Evolutionary conservation across 2,329 filamentous ascomycete species (phyloP), one percentile per base, ranked within the genome.

Genomic region (Fusarium acutatum): DNA sequence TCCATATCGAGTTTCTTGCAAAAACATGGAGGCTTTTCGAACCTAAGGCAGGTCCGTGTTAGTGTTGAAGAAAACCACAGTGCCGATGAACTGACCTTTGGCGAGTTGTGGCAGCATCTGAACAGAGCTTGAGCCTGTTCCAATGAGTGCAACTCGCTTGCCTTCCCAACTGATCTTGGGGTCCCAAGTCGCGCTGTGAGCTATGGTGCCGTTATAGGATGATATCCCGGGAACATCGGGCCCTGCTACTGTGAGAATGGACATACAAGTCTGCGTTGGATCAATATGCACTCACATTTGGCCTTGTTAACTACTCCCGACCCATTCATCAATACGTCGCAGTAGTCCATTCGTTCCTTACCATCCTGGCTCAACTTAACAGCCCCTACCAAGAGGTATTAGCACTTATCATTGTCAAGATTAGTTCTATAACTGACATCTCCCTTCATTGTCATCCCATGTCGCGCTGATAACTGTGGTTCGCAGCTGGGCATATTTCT

Each of bases 1-100:
- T 53, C 50, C 50, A 53, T 12, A 53, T 37, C 24, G 50, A 53
- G 24, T 37, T 53, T n/a, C 50, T 35, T 14, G 50, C 50, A 28
- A 53, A 38, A 1, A 38, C 4, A 5, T 53, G 50, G 1, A 53
- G 13, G 24, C 24, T 38, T 17, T 53, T 53, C 28, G 50, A 38
- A 9, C 50, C 49, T 53, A 18, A 22, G 2, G 2, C 7, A 11
- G 9, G 9, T 6, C 0, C 8, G 4, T 0, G 7, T 53, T 12
- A 37, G 24, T 28, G 11, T 4, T 12, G 20, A 30, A 22, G 13
- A 30, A 8, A 4, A 9, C 4, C 9, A 22, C 7, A 12, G 14
- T 17, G 1, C 13, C 7, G 5, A 17, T 30, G 44, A 22, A 53
- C 34, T 17, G 9, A 53, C 34, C 34, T 22, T n/a, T 53, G 24